Base-by-base conservation (phyloP, 2,329 filamentous ascomycete genomes). In the Dothidotthia symphoricarpi region DNA sequence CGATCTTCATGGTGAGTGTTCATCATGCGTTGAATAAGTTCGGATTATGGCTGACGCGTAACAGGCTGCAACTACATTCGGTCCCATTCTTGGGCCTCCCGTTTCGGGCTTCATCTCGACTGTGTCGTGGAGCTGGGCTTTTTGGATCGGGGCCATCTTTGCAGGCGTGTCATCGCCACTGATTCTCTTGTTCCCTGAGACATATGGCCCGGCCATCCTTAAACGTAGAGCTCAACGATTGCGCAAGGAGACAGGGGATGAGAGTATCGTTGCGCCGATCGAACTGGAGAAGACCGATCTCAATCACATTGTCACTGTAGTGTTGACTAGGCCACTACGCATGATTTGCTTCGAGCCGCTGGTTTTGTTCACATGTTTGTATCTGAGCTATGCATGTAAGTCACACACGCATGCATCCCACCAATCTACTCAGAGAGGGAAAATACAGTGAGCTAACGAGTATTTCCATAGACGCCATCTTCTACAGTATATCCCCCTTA, bases 331-430 rank as follows among this genome's bases (percentile, higher is more conserved):
- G 0, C 86, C 87, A 0, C 64, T 89, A 5, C 75, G 82, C 16
- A 91, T 91, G 86, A 71, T 88, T n/a, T 57, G 68, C 29, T 82
- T 76, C 28, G 87, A 93, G 58, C 81, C 83, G 32, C 85, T 91
- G 33, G 85, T 91, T 6, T 72, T 82, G 16, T 83, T 81, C 32
- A 80, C 77, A 1, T 90, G 88, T 63, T 72, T 89, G 9, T 81
- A 86, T 24, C 71, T 90, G 17, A 75, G 81, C 24, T 69, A 74
- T 32, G 70, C 67, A 7, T 90, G 88, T 64, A 49, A 39, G 59
- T 42, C 9, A 15, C 15, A 6, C 12, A 16, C n/a, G 3, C 7
- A 16, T n/a, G 7, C 24, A 16, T 12, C 57, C 28, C 19, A 16
- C 22, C 17, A 6, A 8, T 12, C 3, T 16, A 4, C 22, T 9